Base-by-base conservation (phyloP, 2,329 filamentous ascomycete species). In the Fusarium abutilonis region DNA sequence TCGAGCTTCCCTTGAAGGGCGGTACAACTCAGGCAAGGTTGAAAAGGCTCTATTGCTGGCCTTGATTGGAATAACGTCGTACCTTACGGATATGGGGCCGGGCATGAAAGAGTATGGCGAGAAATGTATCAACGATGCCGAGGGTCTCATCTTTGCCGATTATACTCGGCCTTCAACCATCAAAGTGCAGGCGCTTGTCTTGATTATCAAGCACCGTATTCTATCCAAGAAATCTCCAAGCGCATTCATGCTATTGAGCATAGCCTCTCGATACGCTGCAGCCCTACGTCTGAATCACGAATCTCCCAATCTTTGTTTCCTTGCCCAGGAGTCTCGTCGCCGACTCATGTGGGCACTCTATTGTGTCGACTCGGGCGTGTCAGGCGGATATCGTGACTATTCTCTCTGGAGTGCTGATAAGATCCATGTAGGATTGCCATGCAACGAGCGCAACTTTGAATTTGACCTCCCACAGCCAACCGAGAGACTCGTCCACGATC, bases 1-100 rank as follows among this genome's bases (percentile, higher is more conserved):
- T 65, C 82, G 83, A 23, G 83, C 83, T 11, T 86, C 84, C 2
- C 79, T 86, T 21, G 85, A 85, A 82, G 83, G 86, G 68, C 79
- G 83, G 28, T 85, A 85, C 68, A 80, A 84, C 61, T 79, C 82
- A 5, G 83, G 83, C 43, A 83, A 83, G 60, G 81, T 86, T 62
- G 83, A 86, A 66, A 79, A 78, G 36, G 76, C 83, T 2, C 74
- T 86, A 7, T 75, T 86, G 4, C 76, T 86, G 5, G 82, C 83
- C 35, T 73, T 86, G 4, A 76, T 86, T 8, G 84, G 83, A 45
- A 83, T 86, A 66, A 85, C 83, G 2, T 82, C 83, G 4, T 75
- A 84, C 29, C 77, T 86, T 42, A 84, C 82, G 6, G 82, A 85
- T 64, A 75, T 86, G 68, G 83, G 83, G 0, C 78, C 78, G 0